Evolutionary conservation across 257 asterid genomes (phyloP).

Genomic region (Prunella vulgaris): DNA sequence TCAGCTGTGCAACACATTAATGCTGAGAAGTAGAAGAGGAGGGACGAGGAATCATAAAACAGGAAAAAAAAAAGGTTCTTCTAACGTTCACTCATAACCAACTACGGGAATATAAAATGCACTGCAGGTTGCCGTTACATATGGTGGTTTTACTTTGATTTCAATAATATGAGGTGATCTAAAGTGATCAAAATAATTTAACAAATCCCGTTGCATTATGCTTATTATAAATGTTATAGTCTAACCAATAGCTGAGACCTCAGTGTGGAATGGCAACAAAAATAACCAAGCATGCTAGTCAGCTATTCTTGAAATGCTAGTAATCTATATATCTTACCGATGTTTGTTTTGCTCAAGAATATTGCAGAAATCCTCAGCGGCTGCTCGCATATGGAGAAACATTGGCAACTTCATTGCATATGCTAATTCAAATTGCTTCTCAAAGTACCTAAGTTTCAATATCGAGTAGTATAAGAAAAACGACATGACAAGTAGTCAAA

Average conservation of each 20-base stretch:
- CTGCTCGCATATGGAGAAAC: conserved; percentile 99
- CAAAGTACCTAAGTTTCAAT: conserved; percentile 58
- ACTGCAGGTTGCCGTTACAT: background rate
- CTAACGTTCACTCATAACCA: background rate
- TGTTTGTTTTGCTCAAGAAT: conserved; percentile 65
- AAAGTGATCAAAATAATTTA: background rate
- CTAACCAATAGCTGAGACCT: too few species aligned
- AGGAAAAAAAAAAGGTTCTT: background rate
- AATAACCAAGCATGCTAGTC: background rate
- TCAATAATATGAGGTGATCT: background rate
- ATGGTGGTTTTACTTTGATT: background rate
- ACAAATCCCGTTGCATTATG: background rate
- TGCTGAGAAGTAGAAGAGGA: background rate
- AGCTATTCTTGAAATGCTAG: conserved; percentile 11
- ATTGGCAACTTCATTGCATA: conserved; percentile 79
- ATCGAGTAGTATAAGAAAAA: conserved; percentile 14
- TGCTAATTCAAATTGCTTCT: conserved; percentile 94
- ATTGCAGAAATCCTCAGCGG: conserved; percentile 80
- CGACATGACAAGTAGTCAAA: background rate
- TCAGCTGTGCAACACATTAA: background rate
- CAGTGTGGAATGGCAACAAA: too few species aligned
- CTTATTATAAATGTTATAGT: background rate
- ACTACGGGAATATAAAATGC: background rate
- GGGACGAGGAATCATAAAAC: background rate
- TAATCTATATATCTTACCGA: conserved; percentile 36